Evolutionary conservation across 148 eudicot species (phyloP), one percentile per base, ranked within the genome.

Genomic region (Fagopyrum esculentum): DNA sequence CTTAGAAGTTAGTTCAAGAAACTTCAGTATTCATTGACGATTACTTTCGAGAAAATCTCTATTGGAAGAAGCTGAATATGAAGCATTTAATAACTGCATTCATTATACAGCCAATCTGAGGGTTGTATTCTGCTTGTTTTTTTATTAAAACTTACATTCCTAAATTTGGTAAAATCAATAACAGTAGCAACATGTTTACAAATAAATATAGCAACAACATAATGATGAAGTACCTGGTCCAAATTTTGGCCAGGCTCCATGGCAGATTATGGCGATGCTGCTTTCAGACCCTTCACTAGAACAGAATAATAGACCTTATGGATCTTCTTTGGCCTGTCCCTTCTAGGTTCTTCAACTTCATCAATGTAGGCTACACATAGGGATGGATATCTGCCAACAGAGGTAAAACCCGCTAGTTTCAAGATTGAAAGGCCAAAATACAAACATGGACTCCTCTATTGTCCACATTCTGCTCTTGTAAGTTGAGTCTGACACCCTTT

Each of bases 341-440:
- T 89, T 83, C 82, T 84, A 40, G 90, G 82, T 64, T 87, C 96
- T 83, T 95, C 99, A 74, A 95, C 91, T 86, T 95, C 99, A 80
- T 95, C 99, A 47, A 95, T 93, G 76, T 92, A 95, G 40, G 99
- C 99, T 72, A 95, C 99, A 74, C 99, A 97, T 35, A 95, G 91
- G 60, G 99, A 92, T 73, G 99, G 97, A 79, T 95, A 90, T 77
- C 98, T 93, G 84, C 74, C 40, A 75, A 17, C 45, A 84, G n/a
- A 73, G 72, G 51, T 70, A 66, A 16, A 46, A 35, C n/a, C 47
- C 71, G 4, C 71, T 4, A 40, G 16, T 4, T 66, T 66, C 5
- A 22, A 35, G 17, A 13, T 66, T 66, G 4, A 40, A 35, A 57
- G 29, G 63, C 8, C 5, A 4, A 66, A 35, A 35, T 6, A 13